These are phyloP conservation scores for Trichoderma atroviride DNA, from an alignment of 2,329 filamentous ascomycete species.

Conservation along the genomic window DNA sequence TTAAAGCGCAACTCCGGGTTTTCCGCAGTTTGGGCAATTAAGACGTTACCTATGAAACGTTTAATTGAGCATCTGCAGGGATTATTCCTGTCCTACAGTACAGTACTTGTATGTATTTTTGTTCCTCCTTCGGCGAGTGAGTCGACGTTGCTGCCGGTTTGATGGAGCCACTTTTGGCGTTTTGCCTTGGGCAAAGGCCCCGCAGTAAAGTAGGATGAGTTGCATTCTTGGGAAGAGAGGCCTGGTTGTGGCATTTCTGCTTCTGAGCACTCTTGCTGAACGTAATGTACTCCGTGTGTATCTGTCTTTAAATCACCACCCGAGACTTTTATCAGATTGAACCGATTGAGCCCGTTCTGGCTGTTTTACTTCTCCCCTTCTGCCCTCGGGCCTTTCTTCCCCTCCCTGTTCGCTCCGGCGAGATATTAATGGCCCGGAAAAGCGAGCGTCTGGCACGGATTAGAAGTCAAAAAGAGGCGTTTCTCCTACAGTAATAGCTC, in stretches of 20 bases:
- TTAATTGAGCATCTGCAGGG: background rate
- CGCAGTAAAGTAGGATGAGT: constrained; percentile 1
- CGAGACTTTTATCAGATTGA: background rate
- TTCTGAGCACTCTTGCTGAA: background rate
- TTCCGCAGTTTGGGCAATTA: constrained; percentile 3
- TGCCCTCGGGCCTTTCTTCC: constrained; percentile 13
- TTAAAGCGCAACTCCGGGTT: background rate
- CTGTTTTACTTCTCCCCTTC: background rate
- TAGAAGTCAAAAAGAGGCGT: background rate
- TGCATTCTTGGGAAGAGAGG: background rate
- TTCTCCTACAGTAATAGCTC: background rate
- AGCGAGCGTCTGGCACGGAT: background rate
- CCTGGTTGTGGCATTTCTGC: background rate
- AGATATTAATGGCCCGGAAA: constrained; percentile 4
- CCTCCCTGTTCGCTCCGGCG: constrained; percentile 12
- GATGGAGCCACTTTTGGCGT: constrained; percentile 14
- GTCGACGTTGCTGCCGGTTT: constrained; percentile 9
- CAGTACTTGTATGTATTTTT: background rate
- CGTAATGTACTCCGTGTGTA: constrained; percentile 4
- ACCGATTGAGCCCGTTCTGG: constrained; percentile 2
- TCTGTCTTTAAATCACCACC: background rate
- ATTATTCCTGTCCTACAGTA: background rate
- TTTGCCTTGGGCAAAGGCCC: constrained; percentile 8
- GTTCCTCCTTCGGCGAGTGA: constrained; percentile 14
- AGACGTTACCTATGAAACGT: background rate